phyloP scores from a whole-genome alignment of 176 grass and related monocot genomes.

The Hyparrhenia diplandra region DNA sequence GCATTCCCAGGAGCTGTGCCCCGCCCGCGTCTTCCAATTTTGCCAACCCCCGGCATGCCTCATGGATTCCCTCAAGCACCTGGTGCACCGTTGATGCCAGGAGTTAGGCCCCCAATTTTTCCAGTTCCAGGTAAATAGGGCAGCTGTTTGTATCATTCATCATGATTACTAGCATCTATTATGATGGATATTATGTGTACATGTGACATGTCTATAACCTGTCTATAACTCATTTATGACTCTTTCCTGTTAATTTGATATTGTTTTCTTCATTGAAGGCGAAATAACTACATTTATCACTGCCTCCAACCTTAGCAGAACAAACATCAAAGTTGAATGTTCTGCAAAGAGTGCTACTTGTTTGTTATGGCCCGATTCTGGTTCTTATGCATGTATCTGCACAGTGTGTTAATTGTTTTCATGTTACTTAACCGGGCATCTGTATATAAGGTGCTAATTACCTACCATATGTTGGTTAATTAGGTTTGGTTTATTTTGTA shows the following conservation, averaged over 20 bases:
- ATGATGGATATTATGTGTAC: neutral
- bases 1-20: constrained; percentile 33
- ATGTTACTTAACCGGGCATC: neutral
- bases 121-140: constrained; percentile 46
- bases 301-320: neutral
- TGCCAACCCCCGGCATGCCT: constrained; percentile 54
- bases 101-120: constrained; percentile 59
- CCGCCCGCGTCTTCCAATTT: constrained; percentile 61
- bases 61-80: constrained; percentile 42
- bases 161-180: neutral
- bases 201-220: neutral
- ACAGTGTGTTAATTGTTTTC: neutral
- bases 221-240: neutral
- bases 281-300: neutral
- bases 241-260: neutral
- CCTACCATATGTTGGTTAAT: neutral
- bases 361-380: constrained; percentile 10
- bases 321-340: neutral
- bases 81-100: constrained; percentile 38
- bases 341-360: neutral
- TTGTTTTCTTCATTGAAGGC: constrained; percentile 4
- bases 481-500: neutral
- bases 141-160: neutral
- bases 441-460: neutral
- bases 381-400: neutral